Evolutionary conservation across 805 yeast species (phyloP), one percentile per base, ranked within the genome.

Genomic region (Starmerella stigmatis): DNA sequence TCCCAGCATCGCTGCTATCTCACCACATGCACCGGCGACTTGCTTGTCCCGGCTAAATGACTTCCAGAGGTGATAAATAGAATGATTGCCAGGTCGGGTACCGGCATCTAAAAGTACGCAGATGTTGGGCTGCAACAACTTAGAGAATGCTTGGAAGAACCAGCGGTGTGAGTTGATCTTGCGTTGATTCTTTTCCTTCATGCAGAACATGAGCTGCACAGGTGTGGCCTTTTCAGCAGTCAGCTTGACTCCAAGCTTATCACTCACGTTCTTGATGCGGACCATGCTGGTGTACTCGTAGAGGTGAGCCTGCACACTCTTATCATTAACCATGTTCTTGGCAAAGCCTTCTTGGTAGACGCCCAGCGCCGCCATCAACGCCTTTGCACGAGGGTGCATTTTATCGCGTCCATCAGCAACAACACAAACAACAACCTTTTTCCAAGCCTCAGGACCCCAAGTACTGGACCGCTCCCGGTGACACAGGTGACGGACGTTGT

Each of bases 1-100:
- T 2, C 97, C 96, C 44, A 88, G 66, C 62, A 81, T 78, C 0
- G 92, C 94, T 52, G 78, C 80, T 64, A 92, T 89, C 61, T 92
- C 97, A 44, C 98, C 98, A 75, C 98, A 89, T 1, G 96, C 94
- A 31, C 98, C 98, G 2, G 94, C 98, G 17, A 89, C 94, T 44
- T 77, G 74, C 2, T 86, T 81, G 55, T 78, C 72, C 49, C 70
- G 70, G 50, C 75, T 76, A 59, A 89, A 92, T 32, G 88, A 75
- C 61, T 78, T 79, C 98, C 98, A 89, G 46, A 92, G 66, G 54
- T 84, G 82, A 62, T 84, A 88, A 42, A 89, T 75, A 2, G 96
- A 80, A 54, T 83, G 85, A 50, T 76, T 74, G 4, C 83, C 75
- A 2, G 97, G 96, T 61, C 80, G 81, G 1, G 98, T 89, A 57